Evolutionary conservation across 1,284 basidiomycete species (phyloP).

Genomic region (Ustilago xerochloae): DNA sequence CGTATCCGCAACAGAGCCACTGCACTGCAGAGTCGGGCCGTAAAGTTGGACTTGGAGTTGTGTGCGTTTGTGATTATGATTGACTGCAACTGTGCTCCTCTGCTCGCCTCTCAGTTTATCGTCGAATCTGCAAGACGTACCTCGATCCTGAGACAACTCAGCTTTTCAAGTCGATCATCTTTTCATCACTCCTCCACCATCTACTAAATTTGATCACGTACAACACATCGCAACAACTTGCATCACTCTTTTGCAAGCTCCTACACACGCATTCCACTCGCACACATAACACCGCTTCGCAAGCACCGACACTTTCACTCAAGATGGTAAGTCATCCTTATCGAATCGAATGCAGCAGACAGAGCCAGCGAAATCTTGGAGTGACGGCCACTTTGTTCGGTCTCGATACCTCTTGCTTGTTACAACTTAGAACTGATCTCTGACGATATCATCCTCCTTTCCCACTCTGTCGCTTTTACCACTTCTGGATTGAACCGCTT

Average conservation of each 20-base stretch:
- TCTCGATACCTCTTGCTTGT: too few relatives aligned
- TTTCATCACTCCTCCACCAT: conserved; percentile 2
- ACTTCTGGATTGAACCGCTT: too few relatives aligned
- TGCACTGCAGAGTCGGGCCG: background rate
- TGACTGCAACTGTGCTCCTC: background rate
- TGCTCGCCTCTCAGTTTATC: background rate
- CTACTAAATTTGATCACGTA: conserved; percentile 4
- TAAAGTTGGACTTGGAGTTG: too few relatives aligned
- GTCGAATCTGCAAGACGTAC: background rate
- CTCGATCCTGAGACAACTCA: conserved; percentile 16
- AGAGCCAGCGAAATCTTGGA: too few relatives aligned
- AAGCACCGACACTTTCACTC: conserved; percentile 8
- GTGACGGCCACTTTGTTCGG: too few relatives aligned
- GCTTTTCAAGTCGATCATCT: background rate
- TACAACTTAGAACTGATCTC: too few relatives aligned
- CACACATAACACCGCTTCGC: background rate
- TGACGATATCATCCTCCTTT: background rate
- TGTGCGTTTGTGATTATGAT: background rate
- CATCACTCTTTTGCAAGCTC: conserved; percentile 8
- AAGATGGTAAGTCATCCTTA: conserved; percentile 32
- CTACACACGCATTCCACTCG: background rate
- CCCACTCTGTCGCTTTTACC: too few relatives aligned
- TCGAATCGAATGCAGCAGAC: background rate
- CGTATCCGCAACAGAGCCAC: too few relatives aligned
- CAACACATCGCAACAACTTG: conserved; percentile 5